Conservation (phyloP, 139 green algal genomes). For the Chlamydomonas schloesseri region DNA sequence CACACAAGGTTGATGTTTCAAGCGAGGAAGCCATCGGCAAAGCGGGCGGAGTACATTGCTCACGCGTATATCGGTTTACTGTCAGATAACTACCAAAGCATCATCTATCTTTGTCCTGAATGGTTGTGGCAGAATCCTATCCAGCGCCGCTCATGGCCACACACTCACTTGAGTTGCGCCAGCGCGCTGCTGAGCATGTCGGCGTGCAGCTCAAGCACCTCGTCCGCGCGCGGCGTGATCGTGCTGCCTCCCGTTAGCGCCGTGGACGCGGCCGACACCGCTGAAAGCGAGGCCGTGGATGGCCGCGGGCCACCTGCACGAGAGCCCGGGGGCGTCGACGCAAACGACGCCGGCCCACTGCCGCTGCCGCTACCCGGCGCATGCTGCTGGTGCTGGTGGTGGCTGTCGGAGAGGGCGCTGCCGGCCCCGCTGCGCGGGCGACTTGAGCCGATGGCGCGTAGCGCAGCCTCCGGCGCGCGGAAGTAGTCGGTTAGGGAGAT, state of each 20-base stretch:
- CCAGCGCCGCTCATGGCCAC: neutral
- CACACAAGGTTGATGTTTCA: neutral
- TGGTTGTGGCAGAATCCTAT: too few species aligned
- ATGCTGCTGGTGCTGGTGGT: too few species aligned
- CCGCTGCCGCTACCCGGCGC: too few species aligned
- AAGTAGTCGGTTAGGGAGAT: neutral
- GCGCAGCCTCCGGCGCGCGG: neutral
- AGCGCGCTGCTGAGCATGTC: conserved; percentile 19
- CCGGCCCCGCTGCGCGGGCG: too few species aligned
- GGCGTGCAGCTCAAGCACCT: conserved; percentile 1
- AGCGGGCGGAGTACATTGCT: too few species aligned
- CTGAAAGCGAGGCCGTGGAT: neutral
- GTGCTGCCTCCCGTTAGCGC: too few species aligned
- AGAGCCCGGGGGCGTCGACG: too few species aligned
- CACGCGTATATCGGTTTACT: too few species aligned
- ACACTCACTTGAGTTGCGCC: conserved; percentile 8
- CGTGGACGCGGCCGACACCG: neutral
- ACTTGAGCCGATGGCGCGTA: neutral
- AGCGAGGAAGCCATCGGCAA: neutral
- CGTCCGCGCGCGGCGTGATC: neutral
- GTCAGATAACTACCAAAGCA: too few species aligned
- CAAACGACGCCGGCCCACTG: too few species aligned
- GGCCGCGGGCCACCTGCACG: neutral
- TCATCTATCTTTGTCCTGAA: too few species aligned
- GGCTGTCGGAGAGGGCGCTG: too few species aligned